Percentiles rank a stretch among this genome's conserved stretches.
Evolutionary conservation across 768 basidiomycete species (phyloP).

Genomic region (Lanmaoa pseudosensibilis): DNA sequence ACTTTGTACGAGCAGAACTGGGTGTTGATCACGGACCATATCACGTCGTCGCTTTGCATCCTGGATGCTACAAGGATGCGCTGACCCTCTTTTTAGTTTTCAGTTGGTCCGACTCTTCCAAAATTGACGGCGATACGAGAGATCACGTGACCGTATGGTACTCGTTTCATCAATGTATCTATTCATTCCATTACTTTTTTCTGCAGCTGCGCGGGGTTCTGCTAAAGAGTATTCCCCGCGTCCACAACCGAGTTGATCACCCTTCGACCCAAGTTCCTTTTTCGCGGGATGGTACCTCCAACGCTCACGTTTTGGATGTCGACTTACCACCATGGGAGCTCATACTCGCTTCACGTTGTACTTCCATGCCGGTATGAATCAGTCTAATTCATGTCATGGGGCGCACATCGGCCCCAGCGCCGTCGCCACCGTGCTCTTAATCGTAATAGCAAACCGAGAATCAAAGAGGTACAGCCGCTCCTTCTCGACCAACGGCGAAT

Average conservation of each 20-base stretch:
- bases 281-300: neutral
- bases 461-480: neutral
- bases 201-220: no score
- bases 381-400: no score
- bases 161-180: neutral
- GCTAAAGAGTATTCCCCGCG: neutral
- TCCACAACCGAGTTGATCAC: neutral
- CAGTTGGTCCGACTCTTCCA: neutral
- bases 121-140: neutral
- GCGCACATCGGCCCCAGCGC: neutral
- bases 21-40: constrained; percentile 93
- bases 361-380: neutral
- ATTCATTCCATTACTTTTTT: neutral
- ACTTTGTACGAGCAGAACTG: constrained; percentile 99
- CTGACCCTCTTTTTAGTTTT: neutral
- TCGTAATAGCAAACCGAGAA: neutral
- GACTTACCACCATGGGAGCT: constrained; percentile 51
- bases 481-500: neutral
- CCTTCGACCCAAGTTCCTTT: constrained; percentile 12
- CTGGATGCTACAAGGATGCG: neutral
- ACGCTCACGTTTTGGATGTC: constrained; percentile 3
- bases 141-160: constrained; percentile 12
- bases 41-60: constrained; percentile 97
- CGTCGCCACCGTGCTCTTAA: neutral
- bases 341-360: constrained; percentile 20